phyloP scores from a whole-genome alignment of 768 basidiomycete species.

The Crucibulum laeve region DNA sequence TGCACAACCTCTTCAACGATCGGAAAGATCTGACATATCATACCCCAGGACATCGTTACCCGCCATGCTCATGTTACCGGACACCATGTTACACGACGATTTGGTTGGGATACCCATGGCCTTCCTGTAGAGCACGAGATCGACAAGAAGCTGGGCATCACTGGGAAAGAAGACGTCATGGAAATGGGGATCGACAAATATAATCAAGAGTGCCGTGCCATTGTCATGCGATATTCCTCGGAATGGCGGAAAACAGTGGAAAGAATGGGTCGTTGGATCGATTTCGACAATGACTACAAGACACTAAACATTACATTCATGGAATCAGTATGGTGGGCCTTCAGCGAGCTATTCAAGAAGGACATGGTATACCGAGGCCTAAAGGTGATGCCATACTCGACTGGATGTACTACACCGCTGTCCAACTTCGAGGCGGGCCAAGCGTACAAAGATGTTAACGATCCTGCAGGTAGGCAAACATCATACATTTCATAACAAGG shows the following conservation, averaged over 20 bases:
- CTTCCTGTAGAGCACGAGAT: constrained; percentile 99
- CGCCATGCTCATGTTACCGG: constrained; percentile 93
- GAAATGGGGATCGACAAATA: constrained; percentile 96
- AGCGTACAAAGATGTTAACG: constrained; percentile 89
- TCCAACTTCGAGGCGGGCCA: constrained; percentile 97
- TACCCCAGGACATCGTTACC: constrained; percentile 89
- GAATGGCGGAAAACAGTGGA: constrained; percentile 97
- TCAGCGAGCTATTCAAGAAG: constrained; percentile 90
- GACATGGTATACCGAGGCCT: constrained; percentile 90
- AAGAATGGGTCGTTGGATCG: constrained; percentile 99
- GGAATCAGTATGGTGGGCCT: constrained; percentile 99
- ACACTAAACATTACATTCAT: constrained; percentile 91
- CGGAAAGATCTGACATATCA: constrained; percentile 7
- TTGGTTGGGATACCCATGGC: constrained; percentile 99
- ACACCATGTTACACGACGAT: constrained; percentile 87
- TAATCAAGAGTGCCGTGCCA: constrained; percentile 93
- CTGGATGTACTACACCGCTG: constrained; percentile 91
- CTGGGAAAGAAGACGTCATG: constrained; percentile 89
- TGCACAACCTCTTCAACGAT: not conserved
- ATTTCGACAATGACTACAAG: constrained; percentile 99
- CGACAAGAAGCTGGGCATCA: constrained; percentile 93
- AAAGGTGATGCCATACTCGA: constrained; percentile 97
- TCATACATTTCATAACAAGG: not conserved
- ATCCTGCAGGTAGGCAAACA: constrained; percentile 72
- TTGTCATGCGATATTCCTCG: constrained; percentile 94